Percentiles rank a stretch among this genome's conserved stretches.
These are phyloP conservation scores for Blumeria hordei DNA, from an alignment of 2,329 filamentous ascomycete genomes.

Conservation along the genomic window DNA sequence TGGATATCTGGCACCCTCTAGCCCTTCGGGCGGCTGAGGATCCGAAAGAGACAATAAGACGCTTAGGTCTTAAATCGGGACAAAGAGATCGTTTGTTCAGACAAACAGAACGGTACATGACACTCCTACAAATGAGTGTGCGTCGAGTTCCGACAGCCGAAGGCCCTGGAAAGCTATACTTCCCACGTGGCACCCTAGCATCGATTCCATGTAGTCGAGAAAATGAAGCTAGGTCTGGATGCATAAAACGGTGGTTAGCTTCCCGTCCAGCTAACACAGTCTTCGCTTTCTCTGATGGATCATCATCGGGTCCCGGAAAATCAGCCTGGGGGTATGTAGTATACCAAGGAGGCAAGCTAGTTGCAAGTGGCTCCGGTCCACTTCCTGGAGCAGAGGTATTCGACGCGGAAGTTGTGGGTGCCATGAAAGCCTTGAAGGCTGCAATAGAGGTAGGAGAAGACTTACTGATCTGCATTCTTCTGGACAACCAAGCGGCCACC, in stretches of 20 bases:
- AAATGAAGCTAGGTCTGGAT: not conserved
- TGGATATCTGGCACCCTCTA: not conserved
- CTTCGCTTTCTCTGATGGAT: not conserved
- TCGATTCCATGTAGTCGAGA: not conserved
- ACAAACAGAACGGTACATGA: not conserved
- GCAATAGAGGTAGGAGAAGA: not conserved
- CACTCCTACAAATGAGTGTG: not conserved
- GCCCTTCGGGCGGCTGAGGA: not conserved
- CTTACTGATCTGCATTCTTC: not conserved
- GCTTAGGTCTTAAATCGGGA: not conserved
- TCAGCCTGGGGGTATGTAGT: not conserved
- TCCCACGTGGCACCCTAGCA: not conserved
- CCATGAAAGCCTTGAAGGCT: not conserved
- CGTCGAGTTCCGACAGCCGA: not conserved
- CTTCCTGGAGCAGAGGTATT: not conserved
- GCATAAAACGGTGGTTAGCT: not conserved
- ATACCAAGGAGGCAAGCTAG: not conserved
- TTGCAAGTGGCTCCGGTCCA: not conserved
- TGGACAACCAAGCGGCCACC: not conserved
- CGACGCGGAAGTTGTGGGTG: not conserved
- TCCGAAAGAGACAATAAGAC: not conserved
- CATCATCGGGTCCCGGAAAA: not conserved
- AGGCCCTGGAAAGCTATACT: not conserved
- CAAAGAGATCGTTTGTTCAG: not conserved
- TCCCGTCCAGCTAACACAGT: not conserved